Evolutionary conservation across 768 basidiomycete species (phyloP), one percentile per base, ranked within the genome.

Genomic region (Russula emetica): DNA sequence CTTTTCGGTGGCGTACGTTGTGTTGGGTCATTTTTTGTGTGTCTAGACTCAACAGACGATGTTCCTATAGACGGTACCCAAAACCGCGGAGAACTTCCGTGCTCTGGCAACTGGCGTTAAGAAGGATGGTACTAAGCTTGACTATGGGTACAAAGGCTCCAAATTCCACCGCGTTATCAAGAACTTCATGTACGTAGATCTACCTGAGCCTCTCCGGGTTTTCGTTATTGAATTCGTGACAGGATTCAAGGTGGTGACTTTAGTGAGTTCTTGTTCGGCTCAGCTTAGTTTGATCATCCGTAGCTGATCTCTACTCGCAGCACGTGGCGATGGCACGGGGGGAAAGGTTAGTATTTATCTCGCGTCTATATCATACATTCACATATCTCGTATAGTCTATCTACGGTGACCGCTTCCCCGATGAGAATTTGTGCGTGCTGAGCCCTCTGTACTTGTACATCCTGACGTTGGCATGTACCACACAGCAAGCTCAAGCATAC

Each of bases 221-320:
- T 52, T 40, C 47, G 45, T 40, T 50, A 44, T 45, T 38, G 22
- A 18, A 22, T 8, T 28, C 40, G 38, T 49, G 28, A 42, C 11
- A 92, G 91, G 92, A 94, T 96, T 70, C 95, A 98, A 78, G 95
- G 95, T 71, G 96, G 96, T 77, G 96, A 98, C 78, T 99, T 98
- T 77, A 97, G 92, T 90, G 74, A 70, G 90, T 83, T 24, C 26
- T 20, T 36, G 64, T 58, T 11, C 45, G 45, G 38, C 55, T 64
- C 69, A 50, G 59, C 3, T 66, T 68, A 49, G 62, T 70, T 63
- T 1, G 8, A 26, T 68, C 20, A n/a, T 11, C 13, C 14, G 38
- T 55, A 57, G 26, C 34, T 65, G 24, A 65, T 54, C 18, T 34
- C 18, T 63, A 58, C 61, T 28, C 20, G 59, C 61, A 92, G 90